These are phyloP conservation scores for Fusarium sp. DNA, from an alignment of 2,329 filamentous ascomycete genomes.

Conservation along the genomic window DNA sequence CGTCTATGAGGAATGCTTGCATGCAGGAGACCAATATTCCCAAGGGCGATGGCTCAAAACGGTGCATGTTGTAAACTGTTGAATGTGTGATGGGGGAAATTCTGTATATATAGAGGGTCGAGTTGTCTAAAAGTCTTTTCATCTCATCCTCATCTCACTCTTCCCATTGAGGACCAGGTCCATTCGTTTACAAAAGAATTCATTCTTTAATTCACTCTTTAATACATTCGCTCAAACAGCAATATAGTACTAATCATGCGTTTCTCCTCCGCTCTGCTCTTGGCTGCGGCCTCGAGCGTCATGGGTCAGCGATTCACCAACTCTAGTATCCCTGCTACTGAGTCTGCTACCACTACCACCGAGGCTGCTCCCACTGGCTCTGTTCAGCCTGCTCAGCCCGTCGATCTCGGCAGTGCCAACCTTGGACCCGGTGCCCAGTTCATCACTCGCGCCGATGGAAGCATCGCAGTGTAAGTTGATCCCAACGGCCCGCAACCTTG, in stretches of 20 bases:
- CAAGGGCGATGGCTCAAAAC: background rate
- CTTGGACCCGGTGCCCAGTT: background rate
- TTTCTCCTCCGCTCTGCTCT: conserved; percentile 19
- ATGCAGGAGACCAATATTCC: conserved; percentile 15
- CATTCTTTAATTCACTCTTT: conserved; percentile 17
- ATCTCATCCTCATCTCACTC: conserved; percentile 36
- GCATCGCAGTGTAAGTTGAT: conserved; percentile 9
- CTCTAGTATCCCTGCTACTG: conserved; percentile 13
- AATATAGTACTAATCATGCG: conserved; percentile 27
- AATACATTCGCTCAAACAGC: conserved; percentile 5
- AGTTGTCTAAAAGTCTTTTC: conserved; percentile 4
- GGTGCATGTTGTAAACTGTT: background rate
- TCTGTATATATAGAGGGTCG: conserved; percentile 27
- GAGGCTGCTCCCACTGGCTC: background rate
- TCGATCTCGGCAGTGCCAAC: background rate
- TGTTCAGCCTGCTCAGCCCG: rapidly evolving
- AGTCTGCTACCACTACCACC: background rate
- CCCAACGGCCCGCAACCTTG: rapidly evolving
- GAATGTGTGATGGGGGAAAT: background rate
- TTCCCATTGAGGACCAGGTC: conserved; percentile 38
- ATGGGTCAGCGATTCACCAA: conserved; percentile 39
- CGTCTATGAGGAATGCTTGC: conserved; percentile 20
- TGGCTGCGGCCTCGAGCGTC: conserved; percentile 29
- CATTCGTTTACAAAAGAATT: conserved; percentile 35
- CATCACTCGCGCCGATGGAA: background rate